phyloP scores from a whole-genome alignment of 2,329 filamentous ascomycete species.

The Triangularia setosa region DNA sequence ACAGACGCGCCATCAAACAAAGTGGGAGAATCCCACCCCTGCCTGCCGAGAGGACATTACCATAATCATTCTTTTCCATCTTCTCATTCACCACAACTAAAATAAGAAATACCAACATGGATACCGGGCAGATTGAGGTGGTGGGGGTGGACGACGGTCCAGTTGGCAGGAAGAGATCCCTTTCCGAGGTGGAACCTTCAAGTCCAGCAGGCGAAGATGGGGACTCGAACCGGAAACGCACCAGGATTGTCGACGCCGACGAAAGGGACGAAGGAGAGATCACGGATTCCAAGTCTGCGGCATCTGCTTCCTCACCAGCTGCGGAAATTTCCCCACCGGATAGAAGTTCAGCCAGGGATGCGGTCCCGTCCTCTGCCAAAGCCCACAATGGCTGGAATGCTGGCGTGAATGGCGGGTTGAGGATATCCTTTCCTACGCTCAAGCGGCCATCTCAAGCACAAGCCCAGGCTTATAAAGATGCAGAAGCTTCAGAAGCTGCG shows the following conservation, averaged over 20 bases:
- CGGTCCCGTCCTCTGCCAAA: background rate
- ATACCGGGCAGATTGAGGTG: background rate
- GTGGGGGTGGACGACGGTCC: background rate
- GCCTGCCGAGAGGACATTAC: background rate
- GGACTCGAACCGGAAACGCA: background rate
- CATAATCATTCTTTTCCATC: background rate
- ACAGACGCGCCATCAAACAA: background rate
- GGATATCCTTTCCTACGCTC: slow-evolving; percentile 27
- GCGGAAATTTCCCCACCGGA: background rate
- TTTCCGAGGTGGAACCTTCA: background rate
- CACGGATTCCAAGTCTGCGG: background rate
- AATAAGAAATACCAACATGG: background rate
- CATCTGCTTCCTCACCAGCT: background rate
- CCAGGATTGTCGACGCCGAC: slow-evolving; percentile 19
- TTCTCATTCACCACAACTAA: background rate
- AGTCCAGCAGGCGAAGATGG: background rate
- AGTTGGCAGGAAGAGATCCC: background rate
- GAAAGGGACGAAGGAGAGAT: slow-evolving; percentile 28
- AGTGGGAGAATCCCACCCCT: background rate
- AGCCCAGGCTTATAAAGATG: background rate
- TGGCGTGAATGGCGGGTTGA: slow-evolving; percentile 27
- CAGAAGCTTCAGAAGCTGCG: background rate
- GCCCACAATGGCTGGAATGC: slow-evolving; percentile 28
- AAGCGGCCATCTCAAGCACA: background rate
- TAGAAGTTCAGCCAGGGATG: too few relatives aligned